Base-by-base conservation (phyloP, 441 rosid genomes). In the Populus hybrid region DNA sequence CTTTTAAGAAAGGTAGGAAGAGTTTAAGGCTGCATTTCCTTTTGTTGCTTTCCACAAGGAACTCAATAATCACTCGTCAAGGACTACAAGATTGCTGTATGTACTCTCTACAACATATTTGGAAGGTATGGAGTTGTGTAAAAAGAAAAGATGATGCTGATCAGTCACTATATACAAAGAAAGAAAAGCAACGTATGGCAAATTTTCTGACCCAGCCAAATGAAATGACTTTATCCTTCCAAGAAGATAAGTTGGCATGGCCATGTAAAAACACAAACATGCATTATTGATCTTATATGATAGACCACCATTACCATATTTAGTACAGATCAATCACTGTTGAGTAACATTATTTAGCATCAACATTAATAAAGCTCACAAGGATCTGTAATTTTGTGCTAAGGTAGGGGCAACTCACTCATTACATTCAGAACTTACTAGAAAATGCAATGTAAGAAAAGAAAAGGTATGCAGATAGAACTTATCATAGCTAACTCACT, bases 401-500 rank as follows among this genome's bases (percentile, higher is more conserved):
- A 31, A 18, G n/a, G 66, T 65, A 56, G 26, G 28, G 65, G 4
- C 28, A 21, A 9, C 14, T 61, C 75, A 7, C 68, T 33, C 24
- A 28, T 8, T 65, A 63, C 74, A 70, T 24, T 23, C 21, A 35
- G 6, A 61, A n/a, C 10, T 11, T 35, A 33, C 64, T n/a, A 1
- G 11, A 1, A 61, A 5, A 20, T n/a, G 64, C 14, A 36, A 1
- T 2, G 12, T 9, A 8, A 16, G 10, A 50, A 36, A 29, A 11
- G 12, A 7, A 16, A 31, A 35, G 16, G n/a, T 3, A 64, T 33
- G 4, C 38, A 18, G 42, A 63, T 70, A 23, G 66, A 63, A 59
- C 29, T 76, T 56, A 24, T 56, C 73, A 68, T 2, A 33, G 65
- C 65, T 61, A 67, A 66, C 72, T 68, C 42, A 12, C 68, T 78